These are phyloP conservation scores for Orbilia ellipsospora DNA, from an alignment of 2,329 filamentous ascomycete species.

Conservation along the genomic window DNA sequence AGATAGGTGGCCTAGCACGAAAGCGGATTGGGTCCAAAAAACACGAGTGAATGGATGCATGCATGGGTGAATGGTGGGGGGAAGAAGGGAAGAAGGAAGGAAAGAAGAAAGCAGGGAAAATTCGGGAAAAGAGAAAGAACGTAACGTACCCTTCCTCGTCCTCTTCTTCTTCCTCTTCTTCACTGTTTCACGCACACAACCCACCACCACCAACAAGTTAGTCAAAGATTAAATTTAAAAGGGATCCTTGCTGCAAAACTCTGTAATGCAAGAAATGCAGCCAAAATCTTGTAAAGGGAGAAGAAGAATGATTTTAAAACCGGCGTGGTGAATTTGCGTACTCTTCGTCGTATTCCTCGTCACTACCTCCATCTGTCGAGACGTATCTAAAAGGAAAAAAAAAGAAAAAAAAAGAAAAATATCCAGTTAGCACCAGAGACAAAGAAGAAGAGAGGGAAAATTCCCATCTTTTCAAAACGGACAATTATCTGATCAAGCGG, in stretches of 20 bases:
- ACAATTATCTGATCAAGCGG: constrained; percentile 13
- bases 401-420: neutral
- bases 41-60: too few species aligned
- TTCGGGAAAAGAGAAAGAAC: neutral
- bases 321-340: constrained; percentile 19
- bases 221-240: neutral
- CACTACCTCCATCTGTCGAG: constrained; percentile 38
- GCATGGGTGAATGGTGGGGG: neutral
- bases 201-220: constrained; percentile 25
- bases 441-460: neutral
- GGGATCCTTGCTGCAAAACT: neutral
- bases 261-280: neutral
- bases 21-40: constrained; percentile 26
- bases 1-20: constrained; percentile 20
- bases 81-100: neutral
- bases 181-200: constrained; percentile 34
- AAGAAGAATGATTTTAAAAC: constrained; percentile 1
- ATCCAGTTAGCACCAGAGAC: neutral
- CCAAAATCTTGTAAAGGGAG: neutral
- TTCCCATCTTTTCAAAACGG: constrained; percentile 23
- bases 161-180: constrained; percentile 49
- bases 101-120: constrained; percentile 21
- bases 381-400: constrained; percentile 30
- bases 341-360: constrained; percentile 50
- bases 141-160: constrained; percentile 45